A percentile compares a stretch with the other conserved stretches of the same genome.
phyloP scores from a whole-genome alignment of 148 eudicot species.

The Bassia scoparia region DNA sequence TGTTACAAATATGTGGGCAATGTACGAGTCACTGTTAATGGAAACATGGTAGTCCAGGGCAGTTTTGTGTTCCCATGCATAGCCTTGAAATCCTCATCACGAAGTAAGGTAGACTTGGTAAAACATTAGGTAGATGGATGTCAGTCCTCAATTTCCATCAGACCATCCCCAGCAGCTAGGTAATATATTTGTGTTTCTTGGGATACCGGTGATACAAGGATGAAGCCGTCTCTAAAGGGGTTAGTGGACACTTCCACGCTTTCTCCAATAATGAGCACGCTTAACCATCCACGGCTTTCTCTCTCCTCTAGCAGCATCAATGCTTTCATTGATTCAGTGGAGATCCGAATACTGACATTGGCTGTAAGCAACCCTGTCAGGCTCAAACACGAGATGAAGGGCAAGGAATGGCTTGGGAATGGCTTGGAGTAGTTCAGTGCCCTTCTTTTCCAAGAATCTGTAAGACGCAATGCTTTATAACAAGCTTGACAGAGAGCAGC shows the following conservation, averaged over 20 bases:
- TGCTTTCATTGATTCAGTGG: slow-evolving; percentile 62
- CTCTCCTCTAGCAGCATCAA: slow-evolving; percentile 69
- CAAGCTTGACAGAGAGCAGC: slow-evolving; percentile 88
- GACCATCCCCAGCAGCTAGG: slow-evolving; percentile 95
- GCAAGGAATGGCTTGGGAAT: slow-evolving; percentile 92
- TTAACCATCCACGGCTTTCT: slow-evolving; percentile 91
- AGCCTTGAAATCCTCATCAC: slow-evolving; percentile 54
- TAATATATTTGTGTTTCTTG: slow-evolving; percentile 70
- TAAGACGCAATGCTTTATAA: slow-evolving; percentile 71
- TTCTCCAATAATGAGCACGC: slow-evolving; percentile 78
- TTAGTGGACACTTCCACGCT: slow-evolving; percentile 92
- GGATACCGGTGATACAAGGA: slow-evolving; percentile 69
- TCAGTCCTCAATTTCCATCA: slow-evolving; percentile 78
- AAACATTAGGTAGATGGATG: slow-evolving; percentile 62
- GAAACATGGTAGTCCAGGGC: slow-evolving; percentile 88
- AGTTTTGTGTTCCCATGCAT: slow-evolving; percentile 99
- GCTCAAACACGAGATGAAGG: slow-evolving; percentile 96
- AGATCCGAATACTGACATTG: slow-evolving; percentile 73
- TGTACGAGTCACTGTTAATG: slow-evolving; percentile 70
- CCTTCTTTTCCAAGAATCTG: slow-evolving; percentile 60
- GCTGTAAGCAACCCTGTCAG: slow-evolving; percentile 98
- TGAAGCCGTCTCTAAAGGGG: slow-evolving; percentile 78
- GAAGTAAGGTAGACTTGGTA: slow-evolving; percentile 65
- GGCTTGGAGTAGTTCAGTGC: slow-evolving; percentile 61
- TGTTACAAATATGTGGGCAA: slow-evolving; percentile 91